Percentiles rank a stretch among this genome's conserved stretches.
Evolutionary conservation across 805 yeast genomes (phyloP).

Genomic region (Saccharomycopsis babjevae): DNA sequence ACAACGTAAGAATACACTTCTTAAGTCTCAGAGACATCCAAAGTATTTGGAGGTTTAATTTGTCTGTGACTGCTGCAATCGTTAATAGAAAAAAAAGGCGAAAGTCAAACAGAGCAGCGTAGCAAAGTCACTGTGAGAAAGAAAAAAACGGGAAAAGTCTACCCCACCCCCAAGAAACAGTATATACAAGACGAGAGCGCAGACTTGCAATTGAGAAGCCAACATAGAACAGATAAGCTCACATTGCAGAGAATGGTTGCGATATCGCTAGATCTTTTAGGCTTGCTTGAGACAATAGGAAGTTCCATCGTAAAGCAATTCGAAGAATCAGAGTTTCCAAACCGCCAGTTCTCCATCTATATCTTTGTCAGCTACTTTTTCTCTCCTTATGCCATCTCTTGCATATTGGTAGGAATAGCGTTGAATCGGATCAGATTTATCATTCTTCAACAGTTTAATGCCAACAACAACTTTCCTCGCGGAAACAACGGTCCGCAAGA

Average conservation of each 20-base stretch:
- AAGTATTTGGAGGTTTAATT: too few relatives aligned
- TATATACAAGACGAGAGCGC: too few relatives aligned
- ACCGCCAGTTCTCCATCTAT: constrained; percentile 9
- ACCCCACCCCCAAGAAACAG: too few relatives aligned
- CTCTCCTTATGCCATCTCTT: constrained; percentile 40
- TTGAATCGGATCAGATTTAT: constrained; percentile 44
- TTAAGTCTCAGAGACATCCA: too few relatives aligned
- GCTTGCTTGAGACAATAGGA: background rate
- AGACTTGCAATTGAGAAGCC: too few relatives aligned
- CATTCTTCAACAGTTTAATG: constrained; percentile 35
- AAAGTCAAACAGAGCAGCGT: too few relatives aligned
- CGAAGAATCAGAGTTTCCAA: constrained; percentile 13
- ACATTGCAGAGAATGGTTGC: background rate
- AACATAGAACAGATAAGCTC: too few relatives aligned
- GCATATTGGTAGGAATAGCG: constrained; percentile 48
- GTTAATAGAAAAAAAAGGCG: too few relatives aligned
- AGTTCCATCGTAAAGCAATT: constrained; percentile 2
- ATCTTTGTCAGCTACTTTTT: constrained; percentile 32
- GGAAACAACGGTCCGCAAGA: background rate
- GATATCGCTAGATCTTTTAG: background rate
- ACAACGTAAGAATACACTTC: too few relatives aligned
- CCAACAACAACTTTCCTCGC: constrained; percentile 21
- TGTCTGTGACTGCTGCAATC: too few relatives aligned
- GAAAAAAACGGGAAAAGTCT: too few relatives aligned
- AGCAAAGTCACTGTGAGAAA: too few relatives aligned